Evolutionary conservation across 352 stramenopile species (phyloP), one percentile per base, ranked within the genome.

Genomic region (Phytophthora litchii): DNA sequence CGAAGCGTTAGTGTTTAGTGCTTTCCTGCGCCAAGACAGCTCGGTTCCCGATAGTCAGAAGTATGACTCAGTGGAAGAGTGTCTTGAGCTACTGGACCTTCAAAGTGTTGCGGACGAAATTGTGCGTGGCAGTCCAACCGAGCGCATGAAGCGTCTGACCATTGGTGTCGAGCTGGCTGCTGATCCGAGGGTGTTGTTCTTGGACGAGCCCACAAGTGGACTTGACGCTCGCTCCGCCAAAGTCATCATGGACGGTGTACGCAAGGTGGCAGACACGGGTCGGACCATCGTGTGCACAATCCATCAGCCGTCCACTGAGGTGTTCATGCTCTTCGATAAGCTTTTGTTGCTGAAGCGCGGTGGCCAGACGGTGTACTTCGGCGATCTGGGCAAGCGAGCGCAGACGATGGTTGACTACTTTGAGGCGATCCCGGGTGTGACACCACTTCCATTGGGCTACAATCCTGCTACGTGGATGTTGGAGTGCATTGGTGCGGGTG

Each of bases 391-490:
- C 37, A 42, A 80, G 14, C 61, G 80, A 23, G 65, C 67, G 42
- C 60, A 48, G 31, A 68, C 73, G 3, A 58, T 88, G 35, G 38
- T 88, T 31, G 54, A 72, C 11, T 86, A 96, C 48, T 82, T 97
- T 27, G 62, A 82, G 41, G 78, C 80, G 27, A 85, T 96, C 44
- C 76, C 90, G 16, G 75, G 74, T 46, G 73, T 80, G 25, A 52
- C 51, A 8, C 44, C 27, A 23, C 81, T 96, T 41, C 63, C 70
- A 1, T 46, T 38, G 31, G 72, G 78, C 29, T 83, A 91, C 54
- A 97, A 97, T 48, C 88, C 90, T n/a, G 86, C 88, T 10, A 92
- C 89, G 10, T 97, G 86, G 85, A 96, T 97, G 86, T 65, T 96
- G 12, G 78, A 83, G 42, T 76, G 72, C 17, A 83, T 86, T 42